A percentile compares a stretch with the other conserved stretches of the same genome.
These are phyloP conservation scores for Fusarium newnesense DNA, from an alignment of 2,329 filamentous ascomycete species.

Conservation along the genomic window DNA sequence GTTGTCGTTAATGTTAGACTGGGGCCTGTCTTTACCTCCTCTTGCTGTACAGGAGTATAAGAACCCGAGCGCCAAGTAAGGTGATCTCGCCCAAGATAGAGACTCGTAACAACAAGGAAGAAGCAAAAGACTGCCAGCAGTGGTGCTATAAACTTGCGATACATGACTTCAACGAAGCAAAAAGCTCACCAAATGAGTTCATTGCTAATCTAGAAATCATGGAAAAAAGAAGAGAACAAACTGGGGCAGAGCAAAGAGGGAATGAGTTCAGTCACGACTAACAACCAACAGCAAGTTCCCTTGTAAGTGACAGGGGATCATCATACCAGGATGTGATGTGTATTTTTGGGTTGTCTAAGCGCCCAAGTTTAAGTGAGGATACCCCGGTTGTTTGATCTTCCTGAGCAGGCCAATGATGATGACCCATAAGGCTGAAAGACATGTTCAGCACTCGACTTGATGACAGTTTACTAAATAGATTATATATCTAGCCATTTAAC, in stretches of 20 bases:
- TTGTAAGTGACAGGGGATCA: background rate
- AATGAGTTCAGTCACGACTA: background rate
- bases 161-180: constrained; percentile 18
- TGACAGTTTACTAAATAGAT: background rate
- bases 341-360: constrained; percentile 23
- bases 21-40: background rate
- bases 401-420: background rate
- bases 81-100: constrained; percentile 33
- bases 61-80: constrained; percentile 13
- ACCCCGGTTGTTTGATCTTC: background rate
- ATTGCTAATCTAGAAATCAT: background rate
- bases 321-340: background rate
- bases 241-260: background rate
- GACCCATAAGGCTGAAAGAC: background rate
- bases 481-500: background rate
- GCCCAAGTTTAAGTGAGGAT: background rate
- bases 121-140: constrained; percentile 30
- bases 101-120: constrained; percentile 21
- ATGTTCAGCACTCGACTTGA: background rate
- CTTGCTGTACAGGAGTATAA: constrained; percentile 4
- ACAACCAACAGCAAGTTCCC: constrained; percentile 4
- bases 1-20: background rate
- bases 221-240: background rate
- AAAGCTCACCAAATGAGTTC: background rate
- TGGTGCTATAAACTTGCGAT: constrained; percentile 19